Percentiles rank a stretch among this genome's conserved stretches.
phyloP scores from a whole-genome alignment of 2,329 filamentous ascomycete genomes.

The Decorospora gaudefroyi region DNA sequence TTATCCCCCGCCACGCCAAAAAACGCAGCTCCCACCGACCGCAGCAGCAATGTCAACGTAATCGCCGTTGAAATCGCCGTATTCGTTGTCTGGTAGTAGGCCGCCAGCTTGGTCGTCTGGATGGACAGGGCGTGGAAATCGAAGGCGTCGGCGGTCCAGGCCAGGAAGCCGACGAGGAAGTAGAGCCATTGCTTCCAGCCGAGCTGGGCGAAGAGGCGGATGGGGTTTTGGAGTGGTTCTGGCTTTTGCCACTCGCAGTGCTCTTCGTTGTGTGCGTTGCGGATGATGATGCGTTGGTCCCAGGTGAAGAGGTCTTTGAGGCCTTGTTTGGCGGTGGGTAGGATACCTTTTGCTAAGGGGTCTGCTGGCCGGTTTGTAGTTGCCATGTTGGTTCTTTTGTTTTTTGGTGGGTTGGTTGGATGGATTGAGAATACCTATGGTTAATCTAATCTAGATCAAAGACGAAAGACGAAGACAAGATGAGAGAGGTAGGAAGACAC shows the following conservation, averaged over 20 bases:
- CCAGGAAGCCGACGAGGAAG: constrained; percentile 71
- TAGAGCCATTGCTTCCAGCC: constrained; percentile 71
- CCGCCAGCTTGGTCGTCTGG: constrained; percentile 71
- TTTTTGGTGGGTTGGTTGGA: too few species aligned
- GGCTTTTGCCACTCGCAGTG: constrained; percentile 70
- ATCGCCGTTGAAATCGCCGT: constrained; percentile 76
- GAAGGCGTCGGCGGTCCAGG: constrained; percentile 82
- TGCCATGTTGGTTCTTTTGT: constrained; percentile 42
- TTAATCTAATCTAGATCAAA: too few species aligned
- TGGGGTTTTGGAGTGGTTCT: constrained; percentile 69
- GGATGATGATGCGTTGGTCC: constrained; percentile 72
- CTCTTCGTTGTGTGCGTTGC: constrained; percentile 67
- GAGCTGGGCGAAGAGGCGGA: constrained; percentile 69
- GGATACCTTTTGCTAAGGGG: constrained; percentile 66
- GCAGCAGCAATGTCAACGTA: constrained; percentile 73
- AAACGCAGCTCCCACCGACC: constrained; percentile 72
- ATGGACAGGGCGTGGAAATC: constrained; percentile 82
- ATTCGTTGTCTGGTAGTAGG: constrained; percentile 62
- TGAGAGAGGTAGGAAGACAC: too few species aligned
- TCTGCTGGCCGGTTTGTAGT: constrained; percentile 61
- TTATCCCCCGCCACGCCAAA: constrained; percentile 80
- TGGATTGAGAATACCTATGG: too few species aligned
- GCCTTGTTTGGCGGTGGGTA: constrained; percentile 67
- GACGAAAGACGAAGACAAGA: too few species aligned
- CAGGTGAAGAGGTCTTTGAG: constrained; percentile 70